Base-by-base conservation (phyloP, 2,329 filamentous ascomycete species). In the Cytospora chrysosperma region DNA sequence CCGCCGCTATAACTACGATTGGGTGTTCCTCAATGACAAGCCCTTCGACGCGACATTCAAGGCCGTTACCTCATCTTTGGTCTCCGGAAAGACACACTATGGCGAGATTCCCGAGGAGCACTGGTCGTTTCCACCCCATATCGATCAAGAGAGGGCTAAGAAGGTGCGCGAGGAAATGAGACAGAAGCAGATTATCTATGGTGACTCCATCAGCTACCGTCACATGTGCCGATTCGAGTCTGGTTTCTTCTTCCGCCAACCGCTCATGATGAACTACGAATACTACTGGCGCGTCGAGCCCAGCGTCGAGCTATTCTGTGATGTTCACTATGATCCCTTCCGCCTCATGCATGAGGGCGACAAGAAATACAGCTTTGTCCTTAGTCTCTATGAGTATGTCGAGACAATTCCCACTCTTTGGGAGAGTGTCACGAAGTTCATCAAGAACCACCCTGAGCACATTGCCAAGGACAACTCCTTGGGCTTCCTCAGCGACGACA, bases 181-280 rank as follows among this genome's bases (percentile, higher is more conserved):
- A 62, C 85, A 92, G 75, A 88, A 89, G 75, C 96, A 97, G 81
- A 96, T 99, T 76, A 99, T 99, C 78, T 99, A 99, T 75, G 95
- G 95, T 66, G 95, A 98, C 77, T 97, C 93, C 13, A 80, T 96
- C 79, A 96, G 92, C 80, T 99, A 99, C 82, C 88, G 95, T 68
- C 96, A 99, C 82, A 99, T 99, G 95, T 99, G 95, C 79, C 92
- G 95, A 68, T 99, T 97, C 75, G 95, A 99, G 79, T 98, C 94
- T 9, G 95, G 95, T 47, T 99, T 99, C 84, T 99, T 99, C 85
- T 99, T 98, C 87, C 92, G 90, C 66, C 95, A 99, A 76, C 85
- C 87, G 32, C 80, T 97, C 69, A 93, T 99, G 91, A 79, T 91
- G 76, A 93, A 98, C 75, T 99, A 96, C 78, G 95, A 99, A 75